A percentile compares a stretch with the other conserved stretches of the same genome.
phyloP scores from a whole-genome alignment of 345 rosid species.

The Eucalyptus erythrocorys region DNA sequence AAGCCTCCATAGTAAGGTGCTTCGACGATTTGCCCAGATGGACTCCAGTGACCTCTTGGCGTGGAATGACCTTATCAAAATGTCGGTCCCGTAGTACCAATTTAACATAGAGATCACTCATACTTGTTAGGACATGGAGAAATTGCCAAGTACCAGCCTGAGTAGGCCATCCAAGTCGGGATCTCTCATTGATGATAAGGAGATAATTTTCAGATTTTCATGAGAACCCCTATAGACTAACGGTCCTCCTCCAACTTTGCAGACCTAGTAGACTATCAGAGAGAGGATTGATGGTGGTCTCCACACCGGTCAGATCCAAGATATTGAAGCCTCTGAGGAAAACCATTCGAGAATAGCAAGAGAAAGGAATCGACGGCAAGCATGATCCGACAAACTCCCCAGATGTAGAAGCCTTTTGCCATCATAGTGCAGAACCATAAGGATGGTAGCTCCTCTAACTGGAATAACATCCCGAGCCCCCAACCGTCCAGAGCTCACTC shows the following conservation, averaged over 20 bases:
- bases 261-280: neutral
- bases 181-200: neutral
- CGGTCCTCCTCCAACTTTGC: neutral
- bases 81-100: accelerated
- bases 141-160: neutral
- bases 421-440: neutral
- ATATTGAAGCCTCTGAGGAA: neutral
- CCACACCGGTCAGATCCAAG: neutral
- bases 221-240: neutral
- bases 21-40: neutral
- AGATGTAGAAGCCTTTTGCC: neutral
- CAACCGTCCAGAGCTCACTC: neutral
- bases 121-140: neutral
- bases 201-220: neutral
- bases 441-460: neutral
- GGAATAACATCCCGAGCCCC: neutral
- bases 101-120: neutral
- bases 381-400: neutral
- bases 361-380: neutral
- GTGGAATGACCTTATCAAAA: neutral
- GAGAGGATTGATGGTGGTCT: neutral
- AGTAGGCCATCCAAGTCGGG: neutral
- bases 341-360: neutral
- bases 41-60: neutral
- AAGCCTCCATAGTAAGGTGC: neutral